These are phyloP conservation scores for Hypoxylon sp. DNA, from an alignment of 2,329 filamentous ascomycete genomes.

Conservation along the genomic window DNA sequence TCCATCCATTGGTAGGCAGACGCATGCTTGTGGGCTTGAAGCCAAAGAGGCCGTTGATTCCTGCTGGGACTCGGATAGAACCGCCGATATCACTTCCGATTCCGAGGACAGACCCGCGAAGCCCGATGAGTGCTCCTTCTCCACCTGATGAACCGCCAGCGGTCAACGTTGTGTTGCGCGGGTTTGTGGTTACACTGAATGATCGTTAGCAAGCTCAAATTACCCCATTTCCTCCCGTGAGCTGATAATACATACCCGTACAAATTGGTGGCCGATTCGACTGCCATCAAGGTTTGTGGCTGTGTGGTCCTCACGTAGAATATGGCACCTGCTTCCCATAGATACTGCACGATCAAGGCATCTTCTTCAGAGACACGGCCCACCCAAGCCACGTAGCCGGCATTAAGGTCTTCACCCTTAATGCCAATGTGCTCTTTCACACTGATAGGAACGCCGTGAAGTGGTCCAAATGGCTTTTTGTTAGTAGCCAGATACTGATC, in stretches of 20 bases:
- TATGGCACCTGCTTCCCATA: slow-evolving; percentile 58
- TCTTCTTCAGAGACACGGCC: slow-evolving; percentile 55
- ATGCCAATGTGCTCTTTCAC: slow-evolving; percentile 63
- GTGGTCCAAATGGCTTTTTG: slow-evolving; percentile 38
- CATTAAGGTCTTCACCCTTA: slow-evolving; percentile 57
- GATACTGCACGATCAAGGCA: slow-evolving; percentile 56
- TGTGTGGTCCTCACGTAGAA: slow-evolving; percentile 62
- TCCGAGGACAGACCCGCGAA: slow-evolving; percentile 61
- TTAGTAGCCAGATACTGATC: slow-evolving; percentile 36
- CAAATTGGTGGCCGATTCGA: slow-evolving; percentile 60
- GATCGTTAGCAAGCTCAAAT: not conserved
- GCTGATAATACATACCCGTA: slow-evolving; percentile 48
- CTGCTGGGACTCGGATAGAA: slow-evolving; percentile 57
- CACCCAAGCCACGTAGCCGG: slow-evolving; percentile 59
- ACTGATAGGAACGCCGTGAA: slow-evolving; percentile 51
- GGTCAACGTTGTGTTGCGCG: slow-evolving; percentile 59
- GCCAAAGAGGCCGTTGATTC: slow-evolving; percentile 56
- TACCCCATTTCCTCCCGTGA: not conserved
- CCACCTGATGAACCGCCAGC: slow-evolving; percentile 64
- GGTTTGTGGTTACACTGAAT: slow-evolving; percentile 60
- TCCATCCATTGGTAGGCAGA: slow-evolving; percentile 53
- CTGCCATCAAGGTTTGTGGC: slow-evolving; percentile 63
- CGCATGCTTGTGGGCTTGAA: slow-evolving; percentile 54
- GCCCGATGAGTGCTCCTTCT: slow-evolving; percentile 62
- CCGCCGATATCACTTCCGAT: slow-evolving; percentile 64